Conservation (phyloP, 2,329 filamentous ascomycete genomes). For the Colletotrichum liriopes region DNA sequence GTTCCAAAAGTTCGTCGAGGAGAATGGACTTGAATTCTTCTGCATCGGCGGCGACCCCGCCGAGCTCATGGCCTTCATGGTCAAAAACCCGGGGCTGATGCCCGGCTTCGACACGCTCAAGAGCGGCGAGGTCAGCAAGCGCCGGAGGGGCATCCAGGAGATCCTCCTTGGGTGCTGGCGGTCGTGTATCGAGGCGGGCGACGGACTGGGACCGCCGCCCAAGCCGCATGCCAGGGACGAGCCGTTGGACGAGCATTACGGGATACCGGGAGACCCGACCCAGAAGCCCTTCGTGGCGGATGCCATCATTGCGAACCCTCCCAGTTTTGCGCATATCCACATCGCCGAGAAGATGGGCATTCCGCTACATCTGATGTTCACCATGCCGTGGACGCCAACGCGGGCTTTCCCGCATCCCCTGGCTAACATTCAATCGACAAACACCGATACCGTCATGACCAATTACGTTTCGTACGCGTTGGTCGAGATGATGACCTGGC, state of each 20-base stretch:
- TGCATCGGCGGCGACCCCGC: slow-evolving; percentile 83
- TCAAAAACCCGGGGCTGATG: slow-evolving; percentile 89
- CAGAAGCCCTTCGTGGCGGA: slow-evolving; percentile 84
- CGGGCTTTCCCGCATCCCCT: slow-evolving; percentile 89
- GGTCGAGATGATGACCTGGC: slow-evolving; percentile 94
- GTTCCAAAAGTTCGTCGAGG: slow-evolving; percentile 78
- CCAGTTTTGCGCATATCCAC: slow-evolving; percentile 83
- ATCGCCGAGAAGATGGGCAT: slow-evolving; percentile 83
- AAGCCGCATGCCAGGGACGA: slow-evolving; percentile 64
- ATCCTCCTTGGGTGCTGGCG: slow-evolving; percentile 91
- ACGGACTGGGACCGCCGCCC: slow-evolving; percentile 70
- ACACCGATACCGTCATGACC: slow-evolving; percentile 82
- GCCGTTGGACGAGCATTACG: slow-evolving; percentile 64
- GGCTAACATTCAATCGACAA: slow-evolving; percentile 84
- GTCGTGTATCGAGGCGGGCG: slow-evolving; percentile 85
- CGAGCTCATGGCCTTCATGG: slow-evolving; percentile 90
- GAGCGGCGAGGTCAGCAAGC: slow-evolving; percentile 82
- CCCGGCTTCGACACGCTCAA: slow-evolving; percentile 84
- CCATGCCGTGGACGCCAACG: slow-evolving; percentile 93
- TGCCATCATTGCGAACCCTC: slow-evolving; percentile 84
- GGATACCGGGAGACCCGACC: slow-evolving; percentile 58
- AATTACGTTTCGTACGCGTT: slow-evolving; percentile 89
- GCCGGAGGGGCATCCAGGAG: slow-evolving; percentile 81
- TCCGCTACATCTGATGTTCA: slow-evolving; percentile 90
- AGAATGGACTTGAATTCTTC: slow-evolving; percentile 83